Evolutionary conservation across 1,284 basidiomycete genomes (phyloP).

Genomic region (Irpex sp.): DNA sequence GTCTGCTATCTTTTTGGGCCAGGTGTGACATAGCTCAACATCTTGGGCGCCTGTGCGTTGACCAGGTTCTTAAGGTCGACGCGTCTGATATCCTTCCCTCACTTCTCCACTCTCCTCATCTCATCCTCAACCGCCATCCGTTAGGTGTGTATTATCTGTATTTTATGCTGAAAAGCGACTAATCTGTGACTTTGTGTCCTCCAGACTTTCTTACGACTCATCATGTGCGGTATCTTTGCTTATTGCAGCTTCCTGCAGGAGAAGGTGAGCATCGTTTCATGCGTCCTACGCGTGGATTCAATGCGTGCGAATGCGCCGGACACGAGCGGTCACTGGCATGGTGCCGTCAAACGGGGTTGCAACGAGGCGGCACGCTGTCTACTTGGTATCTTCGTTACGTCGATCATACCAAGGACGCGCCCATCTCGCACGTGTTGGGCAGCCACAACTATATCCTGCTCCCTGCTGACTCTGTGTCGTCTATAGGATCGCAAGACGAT

Average conservation of each 20-base stretch:
- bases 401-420: not conserved
- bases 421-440: not conserved
- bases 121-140: not conserved
- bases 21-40: constrained; percentile 1
- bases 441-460: not conserved
- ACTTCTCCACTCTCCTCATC: not conserved
- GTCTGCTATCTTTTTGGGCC: not conserved
- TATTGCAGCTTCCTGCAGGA: constrained; percentile 94
- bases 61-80: constrained; percentile 1
- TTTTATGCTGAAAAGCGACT: not conserved
- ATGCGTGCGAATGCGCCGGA: constrained; percentile 2
- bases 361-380: not conserved
- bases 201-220: constrained; percentile 12
- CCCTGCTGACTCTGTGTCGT: constrained; percentile 5
- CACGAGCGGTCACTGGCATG: not conserved
- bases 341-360: not conserved
- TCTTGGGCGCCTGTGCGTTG: not conserved
- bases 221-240: constrained; percentile 93
- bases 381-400: not conserved
- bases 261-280: constrained; percentile 57
- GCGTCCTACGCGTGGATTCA: constrained; percentile 1
- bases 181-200: not conserved
- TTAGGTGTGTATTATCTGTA: not conserved
- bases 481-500: constrained; percentile 88
- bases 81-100: not conserved